Conservation (phyloP, 176 grass and related monocot species). For the Oryza australiensis region DNA sequence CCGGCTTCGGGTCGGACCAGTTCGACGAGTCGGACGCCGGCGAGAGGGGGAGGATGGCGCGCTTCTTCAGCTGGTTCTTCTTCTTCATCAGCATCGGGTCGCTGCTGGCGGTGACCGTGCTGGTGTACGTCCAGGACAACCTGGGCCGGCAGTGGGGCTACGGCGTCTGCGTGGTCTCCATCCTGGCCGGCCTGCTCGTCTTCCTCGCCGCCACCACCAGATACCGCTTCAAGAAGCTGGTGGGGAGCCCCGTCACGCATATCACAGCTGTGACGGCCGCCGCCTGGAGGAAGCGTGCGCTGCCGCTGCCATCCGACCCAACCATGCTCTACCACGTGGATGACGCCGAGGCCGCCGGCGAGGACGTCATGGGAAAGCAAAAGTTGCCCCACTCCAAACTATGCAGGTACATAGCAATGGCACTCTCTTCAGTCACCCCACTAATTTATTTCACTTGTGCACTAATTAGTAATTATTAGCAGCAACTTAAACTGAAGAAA, state of each 20-base stretch:
- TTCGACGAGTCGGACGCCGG: slow-evolving; percentile 61
- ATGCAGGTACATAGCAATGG: too few species aligned
- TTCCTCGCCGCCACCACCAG: slow-evolving; percentile 43
- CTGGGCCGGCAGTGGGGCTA: slow-evolving; percentile 48
- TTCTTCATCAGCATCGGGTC: slow-evolving; percentile 61
- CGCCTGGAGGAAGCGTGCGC: slow-evolving; percentile 41
- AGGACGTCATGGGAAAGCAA: too few species aligned
- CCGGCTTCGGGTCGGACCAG: slow-evolving; percentile 81
- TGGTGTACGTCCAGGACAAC: slow-evolving; percentile 59
- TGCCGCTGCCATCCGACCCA: slow-evolving; percentile 42
- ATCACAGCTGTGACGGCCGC: slow-evolving; percentile 35
- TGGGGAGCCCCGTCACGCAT: slow-evolving; percentile 49
- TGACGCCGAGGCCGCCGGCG: background rate
- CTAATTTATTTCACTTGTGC: too few species aligned
- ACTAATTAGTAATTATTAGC: too few species aligned
- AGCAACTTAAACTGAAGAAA: too few species aligned
- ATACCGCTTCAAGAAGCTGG: slow-evolving; percentile 67
- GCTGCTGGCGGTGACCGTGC: slow-evolving; percentile 47
- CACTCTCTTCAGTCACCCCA: too few species aligned
- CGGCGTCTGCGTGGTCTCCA: slow-evolving; percentile 43
- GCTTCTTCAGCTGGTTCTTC: slow-evolving; percentile 77
- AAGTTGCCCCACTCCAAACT: slow-evolving; percentile 47
- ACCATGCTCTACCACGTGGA: slow-evolving; percentile 24
- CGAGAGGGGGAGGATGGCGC: slow-evolving; percentile 46
- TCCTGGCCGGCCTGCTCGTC: slow-evolving; percentile 28